Evolutionary conservation across 1,284 basidiomycete species (phyloP), one percentile per base, ranked within the genome.

Genomic region (Tilletia indica): DNA sequence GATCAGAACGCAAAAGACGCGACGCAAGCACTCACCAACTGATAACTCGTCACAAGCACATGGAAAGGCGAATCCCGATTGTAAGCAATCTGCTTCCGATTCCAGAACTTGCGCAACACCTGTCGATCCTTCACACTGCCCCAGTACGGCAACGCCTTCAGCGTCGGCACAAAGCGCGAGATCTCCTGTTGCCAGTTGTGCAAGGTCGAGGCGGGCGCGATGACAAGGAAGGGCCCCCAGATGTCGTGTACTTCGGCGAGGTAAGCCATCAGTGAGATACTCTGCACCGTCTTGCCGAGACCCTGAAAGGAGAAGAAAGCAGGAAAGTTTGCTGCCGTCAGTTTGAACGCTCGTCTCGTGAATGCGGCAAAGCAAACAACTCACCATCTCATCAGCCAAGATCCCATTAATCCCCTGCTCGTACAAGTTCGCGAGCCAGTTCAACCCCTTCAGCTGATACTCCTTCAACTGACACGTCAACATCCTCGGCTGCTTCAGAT

Each of bases 111-210:
- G 74, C 97, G 90, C 72, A 99, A 86, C 1, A 93, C 94, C 48
- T 94, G 89, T 70, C 97, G 91, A 83, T 99, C 97, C 85, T 97
- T 98, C 72, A 95, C 92, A 78, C 92, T 94, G 67, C 97, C 97
- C 97, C 97, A 99, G 85, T 99, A 99, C 0, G 97, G 97, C 49
- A 99, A 85, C 0, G 94, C 93, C 85, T 98, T 99, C 75, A 99
- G 88, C 63, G 88, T 88, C 34, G 97, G 97, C 3, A 97, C 94
- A 84, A 99, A 99, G 39, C 93, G 91, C 38, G 93, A 92, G 72
- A 99, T 89, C 85, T 99, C 97, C 83, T 99, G 97, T 85, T 99
- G 96, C 97, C 97, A 99, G 83, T 99, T 99, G 86, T 99, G 97
- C 76, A 99, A 87, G 0, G 97, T 99, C 4, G 96, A 98, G 0